phyloP scores from a whole-genome alignment of 257 asterid species.

The Schizonepeta tenuifolia region DNA sequence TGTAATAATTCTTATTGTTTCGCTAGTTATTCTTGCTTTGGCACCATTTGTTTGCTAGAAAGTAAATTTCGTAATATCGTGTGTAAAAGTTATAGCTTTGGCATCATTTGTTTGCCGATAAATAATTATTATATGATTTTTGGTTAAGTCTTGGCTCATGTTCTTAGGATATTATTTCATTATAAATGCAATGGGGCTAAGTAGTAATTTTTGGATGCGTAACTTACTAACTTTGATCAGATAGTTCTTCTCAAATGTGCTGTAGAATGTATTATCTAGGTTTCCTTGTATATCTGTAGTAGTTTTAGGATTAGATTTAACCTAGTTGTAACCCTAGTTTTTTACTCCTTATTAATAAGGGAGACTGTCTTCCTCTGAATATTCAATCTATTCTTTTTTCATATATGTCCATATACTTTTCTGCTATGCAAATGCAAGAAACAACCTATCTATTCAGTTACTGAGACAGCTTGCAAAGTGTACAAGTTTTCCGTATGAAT shows the following conservation, averaged over 20 bases:
- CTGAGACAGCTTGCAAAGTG: slow-evolving; percentile 9
- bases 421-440: background rate
- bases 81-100: slow-evolving; percentile 17
- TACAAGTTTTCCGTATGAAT: slow-evolving; percentile 8
- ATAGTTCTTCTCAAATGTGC: background rate
- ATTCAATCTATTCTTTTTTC: no score
- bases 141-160: background rate
- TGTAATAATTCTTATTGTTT: background rate
- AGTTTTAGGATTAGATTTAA: no score
- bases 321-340: no score
- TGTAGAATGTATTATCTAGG: no score
- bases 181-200: slow-evolving; percentile 6
- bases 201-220: slow-evolving; percentile 12
- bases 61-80: background rate
- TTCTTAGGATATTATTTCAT: background rate
- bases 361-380: no score
- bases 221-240: slow-evolving; percentile 22
- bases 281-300: no score
- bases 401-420: no score
- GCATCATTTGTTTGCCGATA: slow-evolving; percentile 19
- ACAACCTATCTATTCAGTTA: background rate
- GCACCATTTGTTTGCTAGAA: background rate
- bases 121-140: background rate
- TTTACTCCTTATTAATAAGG: no score
- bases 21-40: slow-evolving; percentile 1